Evolutionary conservation across 371 early-diverging fungal species (phyloP).

Genomic region (Cokeromyces recurvatus): DNA sequence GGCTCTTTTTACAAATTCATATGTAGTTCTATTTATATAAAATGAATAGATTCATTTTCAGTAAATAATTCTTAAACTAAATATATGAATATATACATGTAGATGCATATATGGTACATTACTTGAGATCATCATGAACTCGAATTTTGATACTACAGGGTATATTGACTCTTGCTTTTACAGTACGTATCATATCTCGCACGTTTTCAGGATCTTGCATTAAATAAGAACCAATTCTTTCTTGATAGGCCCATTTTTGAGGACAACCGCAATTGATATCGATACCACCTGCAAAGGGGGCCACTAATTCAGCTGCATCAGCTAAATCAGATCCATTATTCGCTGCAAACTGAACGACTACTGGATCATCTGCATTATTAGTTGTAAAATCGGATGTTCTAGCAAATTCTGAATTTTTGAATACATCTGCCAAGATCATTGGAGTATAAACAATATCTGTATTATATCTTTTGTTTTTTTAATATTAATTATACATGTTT

Average conservation of each 20-base stretch:
- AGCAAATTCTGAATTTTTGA: constrained; percentile 75
- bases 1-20: constrained; percentile 74
- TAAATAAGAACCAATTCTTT: constrained; percentile 72
- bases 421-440: constrained; percentile 96
- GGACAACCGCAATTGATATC: constrained; percentile 91
- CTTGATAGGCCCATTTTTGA: constrained; percentile 83
- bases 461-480: constrained; percentile 61
- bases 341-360: constrained; percentile 94
- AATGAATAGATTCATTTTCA: no score
- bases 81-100: no score
- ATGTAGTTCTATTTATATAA: constrained; percentile 50
- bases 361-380: constrained; percentile 70
- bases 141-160: constrained; percentile 82
- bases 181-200: constrained; percentile 74
- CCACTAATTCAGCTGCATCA: constrained; percentile 80
- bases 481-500: no score
- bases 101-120: constrained; percentile 1
- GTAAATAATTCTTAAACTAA: no score
- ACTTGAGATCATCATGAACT: constrained; percentile 66
- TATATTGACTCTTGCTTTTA: constrained; percentile 59
- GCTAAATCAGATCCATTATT: constrained; percentile 75
- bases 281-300: constrained; percentile 74
- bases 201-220: constrained; percentile 80
- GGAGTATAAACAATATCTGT: constrained; percentile 95
- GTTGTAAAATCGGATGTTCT: constrained; percentile 84